phyloP scores from a whole-genome alignment of 2,329 filamentous ascomycete genomes.

The Pezicula radicicola region DNA sequence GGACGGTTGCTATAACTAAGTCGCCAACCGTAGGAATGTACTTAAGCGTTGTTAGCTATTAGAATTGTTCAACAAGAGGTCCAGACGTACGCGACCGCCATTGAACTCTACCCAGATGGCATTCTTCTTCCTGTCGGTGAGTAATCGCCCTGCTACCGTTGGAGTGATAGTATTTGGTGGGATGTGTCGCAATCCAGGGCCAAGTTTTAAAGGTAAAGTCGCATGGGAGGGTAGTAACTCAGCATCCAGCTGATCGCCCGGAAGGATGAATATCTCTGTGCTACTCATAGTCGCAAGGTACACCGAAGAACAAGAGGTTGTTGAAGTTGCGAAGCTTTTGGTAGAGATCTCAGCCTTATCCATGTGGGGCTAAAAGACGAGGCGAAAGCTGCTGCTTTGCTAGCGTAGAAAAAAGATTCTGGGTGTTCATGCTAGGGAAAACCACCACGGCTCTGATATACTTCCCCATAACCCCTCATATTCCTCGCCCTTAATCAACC shows the following conservation, averaged over 20 bases:
- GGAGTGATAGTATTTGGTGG: slow-evolving; percentile 72
- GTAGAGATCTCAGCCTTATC: slow-evolving; percentile 25
- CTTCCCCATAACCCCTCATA: not conserved
- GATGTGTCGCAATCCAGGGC: slow-evolving; percentile 79
- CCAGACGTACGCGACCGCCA: slow-evolving; percentile 58
- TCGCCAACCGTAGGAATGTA: slow-evolving; percentile 81
- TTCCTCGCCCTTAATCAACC: not conserved
- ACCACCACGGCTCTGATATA: not conserved
- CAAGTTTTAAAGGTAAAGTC: slow-evolving; percentile 73
- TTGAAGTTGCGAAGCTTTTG: slow-evolving; percentile 4
- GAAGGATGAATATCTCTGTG: slow-evolving; percentile 66
- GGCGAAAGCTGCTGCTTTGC: slow-evolving; percentile 23
- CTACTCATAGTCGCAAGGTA: slow-evolving; percentile 19
- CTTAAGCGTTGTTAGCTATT: slow-evolving; percentile 37
- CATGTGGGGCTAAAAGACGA: slow-evolving; percentile 11
- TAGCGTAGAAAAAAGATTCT: slow-evolving; percentile 18
- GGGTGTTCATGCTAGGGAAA: slow-evolving; percentile 3
- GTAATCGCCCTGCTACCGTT: slow-evolving; percentile 64
- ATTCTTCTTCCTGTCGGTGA: slow-evolving; percentile 69
- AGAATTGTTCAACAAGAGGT: not conserved
- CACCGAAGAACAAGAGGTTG: not conserved
- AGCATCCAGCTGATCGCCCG: slow-evolving; percentile 72
- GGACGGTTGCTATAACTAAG: slow-evolving; percentile 82
- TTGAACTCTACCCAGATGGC: slow-evolving; percentile 74
- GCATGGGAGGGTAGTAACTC: slow-evolving; percentile 64